Evolutionary conservation across 1,284 basidiomycete genomes (phyloP), one percentile per base, ranked within the genome.

Genomic region (Leucoagaricus sp.): DNA sequence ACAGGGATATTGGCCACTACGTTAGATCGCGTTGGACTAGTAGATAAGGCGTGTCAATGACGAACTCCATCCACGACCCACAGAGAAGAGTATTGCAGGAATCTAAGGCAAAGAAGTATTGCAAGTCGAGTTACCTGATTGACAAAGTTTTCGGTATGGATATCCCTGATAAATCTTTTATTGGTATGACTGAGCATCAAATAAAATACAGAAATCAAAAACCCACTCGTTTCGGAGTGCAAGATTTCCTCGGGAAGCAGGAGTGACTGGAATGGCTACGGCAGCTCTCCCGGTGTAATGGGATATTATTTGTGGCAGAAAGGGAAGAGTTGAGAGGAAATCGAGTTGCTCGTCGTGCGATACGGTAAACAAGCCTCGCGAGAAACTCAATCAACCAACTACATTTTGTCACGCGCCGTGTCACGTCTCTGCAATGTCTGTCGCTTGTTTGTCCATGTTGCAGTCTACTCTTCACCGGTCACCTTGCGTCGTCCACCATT

Each of bases 131-230:
- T 51, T 63, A 63, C 62, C 59, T 64, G 60, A 58, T 63, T 58
- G 58, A 64, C 57, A 53, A 58, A 57, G 57, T 58, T 60, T 57
- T 47, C 42, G 50, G 45, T 45, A 49, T 55, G 50, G 36, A 60
- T 63, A 57, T 58, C 60, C 58, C 58, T 59, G 64, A 64, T 64
- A 65, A 66, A 64, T 65, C 64, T 65, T 67, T 66, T 66, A 66
- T 69, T 68, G 64, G 62, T 66, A 65, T 64, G 49, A 52, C 54
- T 57, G 58, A 59, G 49, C 60, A 67, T 66, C 63, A 67, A 67
- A 65, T 61, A 66, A 65, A 63, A 63, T 63, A 62, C 53, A 60
- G 57, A 61, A 63, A 55, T 51, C 55, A 51, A 57, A 57, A 40
- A 57, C 42, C 34, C 33, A 57, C 55, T 29, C 49, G 23, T 19